Conservation (phyloP, 192 early-diverging fungal species). For the Coemansia sp. region DNA sequence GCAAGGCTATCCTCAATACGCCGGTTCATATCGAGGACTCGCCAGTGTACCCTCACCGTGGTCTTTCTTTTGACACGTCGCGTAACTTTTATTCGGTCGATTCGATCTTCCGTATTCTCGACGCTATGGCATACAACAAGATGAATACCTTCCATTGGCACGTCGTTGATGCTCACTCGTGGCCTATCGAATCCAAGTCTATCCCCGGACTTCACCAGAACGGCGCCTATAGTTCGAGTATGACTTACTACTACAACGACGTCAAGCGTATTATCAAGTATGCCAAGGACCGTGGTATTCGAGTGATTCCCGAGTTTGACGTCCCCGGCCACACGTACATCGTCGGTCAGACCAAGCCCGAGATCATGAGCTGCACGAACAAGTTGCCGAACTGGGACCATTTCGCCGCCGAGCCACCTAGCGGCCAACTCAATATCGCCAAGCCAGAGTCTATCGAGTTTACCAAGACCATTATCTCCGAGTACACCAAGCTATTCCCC, state of each 20-base stretch:
- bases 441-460: constrained; percentile 65
- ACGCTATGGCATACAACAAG: constrained; percentile 72
- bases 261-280: constrained; percentile 70
- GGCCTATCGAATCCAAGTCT: constrained; percentile 66
- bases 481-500: constrained; percentile 67
- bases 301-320: constrained; percentile 90
- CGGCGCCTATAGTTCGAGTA: constrained; percentile 64
- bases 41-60: constrained; percentile 69
- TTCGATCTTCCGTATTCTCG: constrained; percentile 61
- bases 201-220: constrained; percentile 62
- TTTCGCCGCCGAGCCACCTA: constrained; percentile 74
- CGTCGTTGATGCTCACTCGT: constrained; percentile 70
- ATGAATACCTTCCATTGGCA: constrained; percentile 86
- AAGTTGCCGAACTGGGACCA: constrained; percentile 63
- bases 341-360: constrained; percentile 58
- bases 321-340: constrained; percentile 77
- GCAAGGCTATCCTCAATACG: constrained; percentile 60
- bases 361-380: constrained; percentile 64
- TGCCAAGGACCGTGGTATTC: constrained; percentile 74
- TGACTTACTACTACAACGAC: constrained; percentile 73
- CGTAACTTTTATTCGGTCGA: constrained; percentile 68
- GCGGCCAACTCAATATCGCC: constrained; percentile 80
- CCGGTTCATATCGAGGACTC: constrained; percentile 64
- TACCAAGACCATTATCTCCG: constrained; percentile 67
- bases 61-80: constrained; percentile 67